Base-by-base conservation (phyloP, 1,284 basidiomycete species). In the Athelia sp. region DNA sequence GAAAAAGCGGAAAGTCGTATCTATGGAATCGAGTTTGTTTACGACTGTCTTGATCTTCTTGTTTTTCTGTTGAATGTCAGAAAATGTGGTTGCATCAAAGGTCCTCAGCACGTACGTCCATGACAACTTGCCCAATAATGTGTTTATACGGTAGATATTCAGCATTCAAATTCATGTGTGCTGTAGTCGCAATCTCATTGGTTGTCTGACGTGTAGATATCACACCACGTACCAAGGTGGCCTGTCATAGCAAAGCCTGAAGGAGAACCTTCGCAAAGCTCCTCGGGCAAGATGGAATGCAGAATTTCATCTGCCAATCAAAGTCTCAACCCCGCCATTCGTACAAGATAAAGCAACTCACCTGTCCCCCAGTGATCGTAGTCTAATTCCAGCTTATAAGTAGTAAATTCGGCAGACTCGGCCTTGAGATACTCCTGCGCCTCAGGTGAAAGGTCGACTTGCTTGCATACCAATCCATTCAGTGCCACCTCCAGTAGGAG, bases 101-200 rank as follows among this genome's bases (percentile, higher is more conserved):
- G 18, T 14, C 36, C 38, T 19, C 42, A 14, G 44, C 4, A 71
- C 90, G 60, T 61, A 91, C 94, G 67, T 97, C 93, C 24, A 97
- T 70, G 35, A 98, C 85, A 24, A 98, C 77, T 66, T 96, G 84
- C 0, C 94, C 97, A 55, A 99, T 97, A 26, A 96, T 66, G 58
- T 88, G 70, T 63, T 93, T 93, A 71, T 90, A 98, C 3, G 94
- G 93, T 23, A 97, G 64, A 71, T 94, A 99, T 64, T 95, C 88
- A 23, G 87, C 82, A 52, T 89, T 82, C 21, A 99, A 76, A 63
- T 99, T 99, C 52, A 99, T 70, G 63, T 99, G 97, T 1, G 82
- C 84, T 84, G 43, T 8, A 22, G 49, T 49, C 23, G 6, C 26
- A 29, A 13, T 29, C 6, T 29, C 13, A 29, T 4, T 6, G 26